Conservation (phyloP, 106 monocot genomes). For the Vanilla planifolia region DNA sequence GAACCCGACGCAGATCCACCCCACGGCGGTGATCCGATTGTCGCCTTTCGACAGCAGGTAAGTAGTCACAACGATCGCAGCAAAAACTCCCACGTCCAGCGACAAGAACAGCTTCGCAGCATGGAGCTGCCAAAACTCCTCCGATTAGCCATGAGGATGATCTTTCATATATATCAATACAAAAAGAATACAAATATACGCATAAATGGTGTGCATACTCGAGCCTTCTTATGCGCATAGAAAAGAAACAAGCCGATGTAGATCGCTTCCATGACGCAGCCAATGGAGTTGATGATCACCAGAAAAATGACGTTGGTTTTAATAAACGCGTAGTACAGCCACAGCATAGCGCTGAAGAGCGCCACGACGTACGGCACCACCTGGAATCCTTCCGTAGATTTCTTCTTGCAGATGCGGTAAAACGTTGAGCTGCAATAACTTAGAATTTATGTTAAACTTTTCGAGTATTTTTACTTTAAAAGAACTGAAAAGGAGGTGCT, state of each 20-base stretch:
- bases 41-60: background rate
- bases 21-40: background rate
- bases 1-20: conserved; percentile 1
- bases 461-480: background rate
- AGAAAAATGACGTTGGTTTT: conserved; percentile 45
- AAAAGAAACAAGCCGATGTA: conserved; percentile 51
- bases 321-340: conserved; percentile 63
- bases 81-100: conserved; percentile 33
- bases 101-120: conserved; percentile 23
- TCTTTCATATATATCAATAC: background rate
- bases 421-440: conserved; percentile 58
- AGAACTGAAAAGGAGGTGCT: background rate
- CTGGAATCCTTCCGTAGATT: conserved; percentile 60
- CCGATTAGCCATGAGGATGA: no score
- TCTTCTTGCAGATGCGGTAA: conserved; percentile 37
- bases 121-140: conserved; percentile 28
- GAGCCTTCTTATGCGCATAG: conserved; percentile 41
- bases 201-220: conserved; percentile 11
- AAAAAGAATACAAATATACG: background rate
- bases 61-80: conserved; percentile 7
- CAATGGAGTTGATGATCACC: conserved; percentile 62
- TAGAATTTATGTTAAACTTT: no score
- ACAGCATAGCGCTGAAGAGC: conserved; percentile 65
- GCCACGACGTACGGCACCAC: conserved; percentile 56
- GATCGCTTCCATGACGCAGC: conserved; percentile 57